phyloP scores from a whole-genome alignment of 179 eudicot genomes.

The Spergularia azorica region DNA sequence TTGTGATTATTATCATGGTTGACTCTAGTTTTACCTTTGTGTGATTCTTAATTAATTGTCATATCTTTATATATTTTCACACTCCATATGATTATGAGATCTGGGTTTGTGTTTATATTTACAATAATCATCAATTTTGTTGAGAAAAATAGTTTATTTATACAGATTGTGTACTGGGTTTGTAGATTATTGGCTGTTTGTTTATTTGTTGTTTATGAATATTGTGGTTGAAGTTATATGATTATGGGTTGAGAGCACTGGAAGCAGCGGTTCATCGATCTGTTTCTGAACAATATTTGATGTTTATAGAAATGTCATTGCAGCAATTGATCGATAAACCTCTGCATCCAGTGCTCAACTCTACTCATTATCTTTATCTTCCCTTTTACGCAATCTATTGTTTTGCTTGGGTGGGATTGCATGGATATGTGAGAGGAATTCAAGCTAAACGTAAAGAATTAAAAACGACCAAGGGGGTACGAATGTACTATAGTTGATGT shows the following conservation, averaged over 20 bases:
- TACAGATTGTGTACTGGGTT: background rate
- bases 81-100: slow-evolving; percentile 16
- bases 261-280: slow-evolving; percentile 67
- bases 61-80: background rate
- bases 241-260: slow-evolving; percentile 42
- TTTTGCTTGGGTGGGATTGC: background rate
- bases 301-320: slow-evolving; percentile 10
- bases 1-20: slow-evolving; percentile 1
- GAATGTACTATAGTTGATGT: too few species aligned
- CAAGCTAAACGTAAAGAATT: too few species aligned
- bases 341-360: slow-evolving; percentile 79
- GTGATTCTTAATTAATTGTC: background rate
- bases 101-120: slow-evolving; percentile 6
- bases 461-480: too few species aligned
- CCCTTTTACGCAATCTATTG: background rate
- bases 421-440: background rate
- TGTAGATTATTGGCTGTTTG: background rate
- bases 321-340: slow-evolving; percentile 86
- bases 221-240: slow-evolving; percentile 1
- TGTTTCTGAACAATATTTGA: slow-evolving; percentile 35
- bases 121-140: background rate
- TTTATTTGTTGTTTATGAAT: background rate
- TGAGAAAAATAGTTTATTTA: background rate
- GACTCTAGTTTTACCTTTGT: background rate
- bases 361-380: background rate